These are phyloP conservation scores for Fraxinus pennsylvanica DNA, from an alignment of 257 asterid genomes.

Conservation along the genomic window DNA sequence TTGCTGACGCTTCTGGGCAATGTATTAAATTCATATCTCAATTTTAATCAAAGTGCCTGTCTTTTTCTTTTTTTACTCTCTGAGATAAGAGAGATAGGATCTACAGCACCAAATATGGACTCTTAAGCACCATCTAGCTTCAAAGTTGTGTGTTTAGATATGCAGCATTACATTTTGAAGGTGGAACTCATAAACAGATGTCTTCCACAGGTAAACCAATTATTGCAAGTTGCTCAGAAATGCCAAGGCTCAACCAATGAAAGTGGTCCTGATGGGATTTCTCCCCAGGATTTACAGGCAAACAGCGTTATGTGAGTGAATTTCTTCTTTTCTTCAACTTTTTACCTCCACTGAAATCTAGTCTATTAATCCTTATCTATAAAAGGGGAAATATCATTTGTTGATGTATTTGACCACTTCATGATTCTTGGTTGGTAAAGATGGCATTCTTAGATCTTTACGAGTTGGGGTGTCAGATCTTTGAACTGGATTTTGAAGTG, in stretches of 20 bases:
- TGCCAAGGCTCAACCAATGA: slow-evolving; percentile 85
- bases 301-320: slow-evolving; percentile 81
- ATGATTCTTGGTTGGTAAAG: background rate
- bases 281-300: slow-evolving; percentile 85
- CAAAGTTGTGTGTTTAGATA: slow-evolving; percentile 5
- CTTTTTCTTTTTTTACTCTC: background rate
- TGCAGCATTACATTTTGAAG: background rate
- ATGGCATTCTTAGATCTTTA: background rate
- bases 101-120: background rate
- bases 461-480: background rate
- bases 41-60: slow-evolving; percentile 2
- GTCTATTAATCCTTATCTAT: background rate
- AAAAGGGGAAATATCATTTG: background rate
- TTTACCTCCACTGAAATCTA: background rate
- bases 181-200: slow-evolving; percentile 17
- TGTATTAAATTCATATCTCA: background rate
- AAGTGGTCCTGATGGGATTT: slow-evolving; percentile 81
- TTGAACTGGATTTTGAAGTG: background rate
- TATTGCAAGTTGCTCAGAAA: slow-evolving; percentile 93
- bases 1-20: background rate
- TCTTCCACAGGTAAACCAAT: slow-evolving; percentile 75
- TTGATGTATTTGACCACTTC: background rate
- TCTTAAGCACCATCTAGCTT: slow-evolving; percentile 4
- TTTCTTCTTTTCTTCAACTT: background rate
- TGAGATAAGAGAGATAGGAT: background rate